Conservation (phyloP, 2,329 filamentous ascomycete species). For the Colletotrichum salicis region DNA sequence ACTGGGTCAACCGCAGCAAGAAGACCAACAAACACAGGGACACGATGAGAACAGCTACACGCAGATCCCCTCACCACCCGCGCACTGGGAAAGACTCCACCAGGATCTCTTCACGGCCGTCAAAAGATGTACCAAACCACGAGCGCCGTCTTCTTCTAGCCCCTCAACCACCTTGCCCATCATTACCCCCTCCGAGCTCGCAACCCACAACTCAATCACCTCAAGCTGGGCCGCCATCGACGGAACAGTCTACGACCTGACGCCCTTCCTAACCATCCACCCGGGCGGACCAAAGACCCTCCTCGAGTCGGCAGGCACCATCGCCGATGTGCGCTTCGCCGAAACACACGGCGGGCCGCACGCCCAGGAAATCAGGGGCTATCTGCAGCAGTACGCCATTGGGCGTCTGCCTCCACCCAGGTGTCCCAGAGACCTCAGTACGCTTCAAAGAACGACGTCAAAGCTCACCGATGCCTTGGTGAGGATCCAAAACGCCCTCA, state of each 20-base stretch:
- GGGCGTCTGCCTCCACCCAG: slow-evolving; percentile 17
- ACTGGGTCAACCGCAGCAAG: slow-evolving; percentile 1
- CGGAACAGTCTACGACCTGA: slow-evolving; percentile 93
- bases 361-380: slow-evolving; percentile 25
- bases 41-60: background rate
- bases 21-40: background rate
- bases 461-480: slow-evolving; percentile 8
- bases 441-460: background rate
- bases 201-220: slow-evolving; percentile 25
- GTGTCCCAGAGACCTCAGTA: background rate
- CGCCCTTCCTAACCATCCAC: slow-evolving; percentile 88
- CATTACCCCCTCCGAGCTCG: slow-evolving; percentile 13
- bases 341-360: slow-evolving; percentile 29
- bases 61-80: slow-evolving; percentile 2
- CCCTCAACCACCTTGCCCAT: background rate
- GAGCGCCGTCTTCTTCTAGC: background rate
- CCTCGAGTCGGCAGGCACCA: slow-evolving; percentile 30
- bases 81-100: slow-evolving; percentile 17
- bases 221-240: slow-evolving; percentile 83
- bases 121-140: background rate
- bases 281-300: slow-evolving; percentile 71
- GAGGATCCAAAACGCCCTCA: slow-evolving; percentile 26
- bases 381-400: slow-evolving; percentile 13
- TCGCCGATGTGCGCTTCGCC: slow-evolving; percentile 21
- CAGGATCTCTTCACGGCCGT: slow-evolving; percentile 21